These are phyloP conservation scores for Symbiodinium pilosum DNA, from an alignment of 73 alveolate genomes.

Conservation along the genomic window DNA sequence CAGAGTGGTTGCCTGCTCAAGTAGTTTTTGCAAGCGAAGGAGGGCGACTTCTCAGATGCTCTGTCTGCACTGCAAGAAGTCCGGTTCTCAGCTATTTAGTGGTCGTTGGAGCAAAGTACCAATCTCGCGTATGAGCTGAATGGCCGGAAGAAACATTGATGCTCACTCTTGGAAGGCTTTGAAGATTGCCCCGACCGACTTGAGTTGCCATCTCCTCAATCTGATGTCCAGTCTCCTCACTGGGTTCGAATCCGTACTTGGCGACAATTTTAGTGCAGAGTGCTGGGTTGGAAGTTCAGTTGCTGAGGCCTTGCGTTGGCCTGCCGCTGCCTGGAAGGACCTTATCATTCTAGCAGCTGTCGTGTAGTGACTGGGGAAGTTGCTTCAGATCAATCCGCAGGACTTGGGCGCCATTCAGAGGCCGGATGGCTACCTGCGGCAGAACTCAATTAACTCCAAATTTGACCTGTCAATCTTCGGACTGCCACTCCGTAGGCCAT, in stretches of 20 bases:
- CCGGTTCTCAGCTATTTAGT: not conserved
- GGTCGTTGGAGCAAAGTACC: no score
- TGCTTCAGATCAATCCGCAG: not conserved
- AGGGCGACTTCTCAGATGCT: not conserved
- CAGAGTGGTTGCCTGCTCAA: no score
- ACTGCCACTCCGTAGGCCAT: not conserved
- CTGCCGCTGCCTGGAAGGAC: conserved; percentile 74
- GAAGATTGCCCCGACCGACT: conserved; percentile 42
- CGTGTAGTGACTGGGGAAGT: not conserved
- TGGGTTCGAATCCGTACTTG: no score
- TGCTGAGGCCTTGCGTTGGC: conserved; percentile 87
- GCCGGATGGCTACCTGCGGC: not conserved
- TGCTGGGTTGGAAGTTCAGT: no score
- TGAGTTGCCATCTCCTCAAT: no score
- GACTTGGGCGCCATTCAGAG: conserved; percentile 57
- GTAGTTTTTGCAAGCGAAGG: not conserved
- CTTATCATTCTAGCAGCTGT: not conserved
- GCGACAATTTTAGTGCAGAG: no score
- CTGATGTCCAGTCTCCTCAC: no score
- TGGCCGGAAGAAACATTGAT: no score
- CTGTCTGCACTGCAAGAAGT: not conserved
- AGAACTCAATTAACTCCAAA: not conserved
- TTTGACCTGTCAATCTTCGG: no score
- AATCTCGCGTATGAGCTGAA: no score
- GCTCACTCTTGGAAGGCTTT: conserved; percentile 21